Evolutionary conservation across 1,284 basidiomycete genomes (phyloP), one percentile per base, ranked within the genome.

Genomic region (Tetrapyrgos nigripes): DNA sequence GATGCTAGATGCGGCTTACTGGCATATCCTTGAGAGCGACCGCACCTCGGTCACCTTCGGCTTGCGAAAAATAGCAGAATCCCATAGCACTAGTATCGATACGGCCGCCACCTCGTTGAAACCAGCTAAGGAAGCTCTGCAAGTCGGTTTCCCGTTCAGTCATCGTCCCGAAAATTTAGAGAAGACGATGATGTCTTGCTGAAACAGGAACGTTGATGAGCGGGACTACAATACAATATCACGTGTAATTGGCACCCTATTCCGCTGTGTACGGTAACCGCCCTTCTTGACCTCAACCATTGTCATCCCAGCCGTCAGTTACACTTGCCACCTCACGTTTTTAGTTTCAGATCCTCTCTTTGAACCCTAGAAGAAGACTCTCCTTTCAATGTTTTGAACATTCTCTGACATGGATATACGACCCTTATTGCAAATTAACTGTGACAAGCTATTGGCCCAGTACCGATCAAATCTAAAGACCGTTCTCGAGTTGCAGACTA

Each of bases 21-120:
- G 87, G 81, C 61, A 96, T 87, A 68, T 93, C 84, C 62, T 79
- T 75, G 24, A 88, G 71, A 0, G 94, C 93, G 37, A 93, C 69
- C 3, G 85, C 88, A 23, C 92, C 93, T 23, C 90, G 82, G 37
- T 79, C 79, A 23, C 92, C 93, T 59, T 82, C 77, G 19, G 72
- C 82, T 2, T 73, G 79, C 43, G 83, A 76, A 70, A 91, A 80
- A 50, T 78, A 72, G 37, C 76, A 71, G 64, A 89, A 73, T 33
- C 79, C 81, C 73, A 85, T 77, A 8, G 67, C 69, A 40, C 67
- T 65, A 0, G 62, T 57, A 60, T 87, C 84, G 23, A 86, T 40
- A 11, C 56, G 63, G 1, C 83, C 85, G 31, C 76, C 73, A 59
- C 79, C 72, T 1, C 60, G 54, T 51, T 68, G 66, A 64, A 83